These are phyloP conservation scores for Lodderomyces margitis DNA, from an alignment of 1,139 yeast species.

Conservation along the genomic window DNA sequence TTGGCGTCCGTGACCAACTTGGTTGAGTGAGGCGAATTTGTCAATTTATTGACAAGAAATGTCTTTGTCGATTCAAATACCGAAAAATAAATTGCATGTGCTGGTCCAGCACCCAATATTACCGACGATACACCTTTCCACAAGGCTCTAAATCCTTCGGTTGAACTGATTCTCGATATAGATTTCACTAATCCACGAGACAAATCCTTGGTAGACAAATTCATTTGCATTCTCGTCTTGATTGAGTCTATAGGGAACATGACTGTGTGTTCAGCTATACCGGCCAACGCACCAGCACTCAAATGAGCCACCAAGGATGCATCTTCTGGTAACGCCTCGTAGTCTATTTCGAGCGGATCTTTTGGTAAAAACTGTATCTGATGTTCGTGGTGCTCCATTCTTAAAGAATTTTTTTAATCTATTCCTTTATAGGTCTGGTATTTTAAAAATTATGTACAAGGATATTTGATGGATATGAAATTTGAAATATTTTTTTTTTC, in stretches of 20 bases:
- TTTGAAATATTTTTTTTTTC: slow-evolving; percentile 2
- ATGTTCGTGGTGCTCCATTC: slow-evolving; percentile 14
- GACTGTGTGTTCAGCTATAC: slow-evolving; percentile 96
- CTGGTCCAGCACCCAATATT: slow-evolving; percentile 98
- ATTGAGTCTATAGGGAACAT: slow-evolving; percentile 96
- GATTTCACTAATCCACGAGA: slow-evolving; percentile 51
- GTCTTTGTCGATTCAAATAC: slow-evolving; percentile 88
- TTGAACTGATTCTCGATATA: slow-evolving; percentile 70
- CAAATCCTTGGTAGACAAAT: slow-evolving; percentile 38
- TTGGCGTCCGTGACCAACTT: slow-evolving; percentile 58
- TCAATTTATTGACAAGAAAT: slow-evolving; percentile 41
- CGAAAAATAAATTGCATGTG: slow-evolving; percentile 97
- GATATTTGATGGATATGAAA: background rate
- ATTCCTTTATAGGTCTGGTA: background rate
- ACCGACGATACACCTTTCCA: slow-evolving; percentile 97
- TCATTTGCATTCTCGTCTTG: slow-evolving; percentile 93
- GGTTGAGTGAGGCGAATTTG: slow-evolving; percentile 29
- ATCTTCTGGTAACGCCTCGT: slow-evolving; percentile 87
- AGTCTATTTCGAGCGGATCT: slow-evolving; percentile 60
- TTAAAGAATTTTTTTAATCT: background rate
- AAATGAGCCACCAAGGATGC: slow-evolving; percentile 83
- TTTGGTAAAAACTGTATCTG: slow-evolving; percentile 18
- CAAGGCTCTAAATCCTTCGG: slow-evolving; percentile 87
- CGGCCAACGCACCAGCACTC: slow-evolving; percentile 95
- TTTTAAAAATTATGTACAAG: background rate